Conservation (phyloP, 768 basidiomycete species). For the Tylopilus sp. region DNA sequence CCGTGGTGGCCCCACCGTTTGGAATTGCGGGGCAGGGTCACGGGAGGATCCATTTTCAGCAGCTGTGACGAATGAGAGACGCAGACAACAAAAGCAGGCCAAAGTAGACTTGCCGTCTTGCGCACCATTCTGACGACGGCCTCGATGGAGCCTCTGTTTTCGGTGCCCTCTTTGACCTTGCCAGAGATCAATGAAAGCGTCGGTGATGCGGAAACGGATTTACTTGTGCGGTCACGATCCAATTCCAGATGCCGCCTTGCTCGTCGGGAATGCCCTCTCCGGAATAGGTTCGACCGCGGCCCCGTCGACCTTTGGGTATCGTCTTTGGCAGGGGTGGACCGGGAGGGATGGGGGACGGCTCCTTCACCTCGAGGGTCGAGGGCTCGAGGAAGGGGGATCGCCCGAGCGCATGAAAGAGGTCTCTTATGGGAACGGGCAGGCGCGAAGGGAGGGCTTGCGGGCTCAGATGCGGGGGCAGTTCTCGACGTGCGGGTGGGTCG, state of each 20-base stretch:
- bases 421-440: slow-evolving; percentile 49
- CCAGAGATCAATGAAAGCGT: background rate
- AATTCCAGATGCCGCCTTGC: slow-evolving; percentile 65
- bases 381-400: slow-evolving; percentile 69
- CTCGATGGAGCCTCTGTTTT: slow-evolving; percentile 75
- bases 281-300: slow-evolving; percentile 62
- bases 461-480: slow-evolving; percentile 25
- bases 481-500: slow-evolving; percentile 21
- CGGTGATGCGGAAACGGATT: background rate
- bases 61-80: slow-evolving; percentile 42
- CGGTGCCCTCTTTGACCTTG: slow-evolving; percentile 83
- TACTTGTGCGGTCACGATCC: slow-evolving; percentile 75
- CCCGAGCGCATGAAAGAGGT: slow-evolving; percentile 54
- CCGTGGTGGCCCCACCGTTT: slow-evolving; percentile 61
- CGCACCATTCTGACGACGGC: slow-evolving; percentile 66
- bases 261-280: slow-evolving; percentile 58
- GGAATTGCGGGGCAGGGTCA: slow-evolving; percentile 60
- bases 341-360: slow-evolving; percentile 45
- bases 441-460: slow-evolving; percentile 42
- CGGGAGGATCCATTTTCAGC: slow-evolving; percentile 51
- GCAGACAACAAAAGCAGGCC: background rate
- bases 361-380: slow-evolving; percentile 50
- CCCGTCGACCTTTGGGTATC: slow-evolving; percentile 58
- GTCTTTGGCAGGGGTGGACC: slow-evolving; percentile 61
- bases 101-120: slow-evolving; percentile 54